These are phyloP conservation scores for Amanita rubescens DNA, from an alignment of 768 basidiomycete genomes.

Conservation along the genomic window DNA sequence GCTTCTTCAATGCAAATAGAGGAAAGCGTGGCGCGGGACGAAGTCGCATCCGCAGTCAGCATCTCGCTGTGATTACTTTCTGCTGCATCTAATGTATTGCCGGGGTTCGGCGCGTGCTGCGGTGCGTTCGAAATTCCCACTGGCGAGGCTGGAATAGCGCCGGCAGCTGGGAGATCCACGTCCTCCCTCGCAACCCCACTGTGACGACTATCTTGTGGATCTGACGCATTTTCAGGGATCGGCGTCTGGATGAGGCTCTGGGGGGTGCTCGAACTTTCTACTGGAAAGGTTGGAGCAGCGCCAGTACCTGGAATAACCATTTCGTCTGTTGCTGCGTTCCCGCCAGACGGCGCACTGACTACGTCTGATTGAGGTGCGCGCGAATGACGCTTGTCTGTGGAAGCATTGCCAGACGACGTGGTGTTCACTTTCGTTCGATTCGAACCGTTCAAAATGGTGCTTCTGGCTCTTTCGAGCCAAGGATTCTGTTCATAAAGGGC, in stretches of 20 bases:
- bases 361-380: background rate
- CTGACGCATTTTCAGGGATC: background rate
- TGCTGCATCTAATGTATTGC: background rate
- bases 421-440: background rate
- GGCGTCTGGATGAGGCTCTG: background rate
- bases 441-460: background rate
- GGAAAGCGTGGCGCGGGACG: background rate
- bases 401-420: background rate
- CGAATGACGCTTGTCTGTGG: background rate
- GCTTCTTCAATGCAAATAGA: background rate
- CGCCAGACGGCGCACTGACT: background rate
- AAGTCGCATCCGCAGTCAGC: background rate
- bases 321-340: background rate
- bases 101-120: background rate
- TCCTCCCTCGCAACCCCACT: background rate
- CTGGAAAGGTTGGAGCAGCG: background rate
- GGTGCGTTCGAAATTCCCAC: background rate
- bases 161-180: background rate
- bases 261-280: background rate
- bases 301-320: background rate
- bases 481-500: background rate
- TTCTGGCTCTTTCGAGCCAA: background rate
- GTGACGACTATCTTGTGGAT: background rate
- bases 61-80: background rate
- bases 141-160: background rate